phyloP scores from a whole-genome alignment of 2,329 filamentous ascomycete genomes.

The Sphaceloma murrayae region DNA sequence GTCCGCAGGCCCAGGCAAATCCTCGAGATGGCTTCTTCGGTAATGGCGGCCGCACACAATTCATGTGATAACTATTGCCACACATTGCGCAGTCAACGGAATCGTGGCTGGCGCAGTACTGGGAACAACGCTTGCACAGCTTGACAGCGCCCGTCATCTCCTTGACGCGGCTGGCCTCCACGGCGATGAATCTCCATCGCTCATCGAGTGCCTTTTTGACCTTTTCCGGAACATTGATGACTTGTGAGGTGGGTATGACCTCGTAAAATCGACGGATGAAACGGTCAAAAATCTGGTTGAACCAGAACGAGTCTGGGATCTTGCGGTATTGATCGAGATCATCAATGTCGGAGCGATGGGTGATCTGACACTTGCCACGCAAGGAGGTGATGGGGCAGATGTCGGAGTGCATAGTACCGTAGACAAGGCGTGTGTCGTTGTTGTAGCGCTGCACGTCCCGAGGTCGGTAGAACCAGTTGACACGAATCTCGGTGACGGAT shows the following conservation, averaged over 20 bases:
- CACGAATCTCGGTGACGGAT: constrained; percentile 74
- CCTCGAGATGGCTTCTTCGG: constrained; percentile 94
- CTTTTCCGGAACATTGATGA: constrained; percentile 90
- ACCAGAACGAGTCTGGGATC: constrained; percentile 84
- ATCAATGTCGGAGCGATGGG: constrained; percentile 76
- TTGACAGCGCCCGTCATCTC: constrained; percentile 94
- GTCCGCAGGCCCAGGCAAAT: constrained; percentile 95
- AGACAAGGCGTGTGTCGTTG: constrained; percentile 81
- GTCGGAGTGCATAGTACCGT: constrained; percentile 98
- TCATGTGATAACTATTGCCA: constrained; percentile 94
- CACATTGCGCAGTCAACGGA: constrained; percentile 97
- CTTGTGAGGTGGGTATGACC: constrained; percentile 79
- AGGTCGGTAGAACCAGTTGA: constrained; percentile 98
- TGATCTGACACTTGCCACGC: constrained; percentile 85
- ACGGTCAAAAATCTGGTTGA: constrained; percentile 91
- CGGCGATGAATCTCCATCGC: constrained; percentile 90
- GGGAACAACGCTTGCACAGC: constrained; percentile 82
- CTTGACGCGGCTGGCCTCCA: constrained; percentile 87
- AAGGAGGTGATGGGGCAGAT: constrained; percentile 84
- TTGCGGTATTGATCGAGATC: constrained; percentile 78
- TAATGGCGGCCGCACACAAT: constrained; percentile 83
- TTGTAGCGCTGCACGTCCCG: constrained; percentile 91
- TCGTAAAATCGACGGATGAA: constrained; percentile 99
- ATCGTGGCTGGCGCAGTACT: constrained; percentile 88
- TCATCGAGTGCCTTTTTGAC: constrained; percentile 95